Conservation (phyloP, 768 basidiomycete genomes). For the Epithele typhae region DNA sequence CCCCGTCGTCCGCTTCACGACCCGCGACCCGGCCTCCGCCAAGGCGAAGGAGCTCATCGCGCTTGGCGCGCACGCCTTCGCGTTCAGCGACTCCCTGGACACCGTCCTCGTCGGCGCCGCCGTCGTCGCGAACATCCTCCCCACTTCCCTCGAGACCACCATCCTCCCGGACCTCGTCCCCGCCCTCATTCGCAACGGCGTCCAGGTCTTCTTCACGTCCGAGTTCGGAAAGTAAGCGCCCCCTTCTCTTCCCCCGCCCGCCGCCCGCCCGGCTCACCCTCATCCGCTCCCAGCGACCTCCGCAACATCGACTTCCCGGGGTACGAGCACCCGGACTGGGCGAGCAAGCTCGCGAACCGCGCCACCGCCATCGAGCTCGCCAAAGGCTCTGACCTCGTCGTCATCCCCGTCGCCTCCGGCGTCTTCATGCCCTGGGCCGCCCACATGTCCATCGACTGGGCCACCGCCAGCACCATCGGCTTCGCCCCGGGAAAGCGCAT, state of each 20-base stretch:
- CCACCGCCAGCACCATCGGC: background rate
- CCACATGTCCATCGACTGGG: no score
- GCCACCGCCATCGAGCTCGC: background rate
- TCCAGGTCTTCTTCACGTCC: constrained; percentile 18
- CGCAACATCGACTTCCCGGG: constrained; percentile 15
- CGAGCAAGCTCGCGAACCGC: constrained; percentile 3
- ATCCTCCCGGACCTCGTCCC: constrained; percentile 1
- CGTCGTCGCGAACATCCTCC: constrained; percentile 8
- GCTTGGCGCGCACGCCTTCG: background rate
- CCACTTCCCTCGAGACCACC: background rate
- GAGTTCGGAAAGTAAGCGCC: constrained; percentile 16
- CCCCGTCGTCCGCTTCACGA: background rate
- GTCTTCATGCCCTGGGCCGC: constrained; percentile 7
- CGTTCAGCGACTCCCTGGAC: background rate
- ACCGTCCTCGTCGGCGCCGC: background rate
- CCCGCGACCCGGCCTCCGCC: background rate
- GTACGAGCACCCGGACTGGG: constrained; percentile 10
- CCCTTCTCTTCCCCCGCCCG: background rate
- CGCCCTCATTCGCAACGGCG: constrained; percentile 9
- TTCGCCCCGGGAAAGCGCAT: background rate
- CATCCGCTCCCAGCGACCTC: constrained; percentile 18
- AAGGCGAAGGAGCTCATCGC: constrained; percentile 2
- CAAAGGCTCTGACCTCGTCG: background rate
- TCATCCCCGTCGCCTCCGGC: constrained; percentile 17
- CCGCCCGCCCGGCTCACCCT: no score